Base-by-base conservation (phyloP, 1,139 yeast species). In the Geotrichum histeridarum region DNA sequence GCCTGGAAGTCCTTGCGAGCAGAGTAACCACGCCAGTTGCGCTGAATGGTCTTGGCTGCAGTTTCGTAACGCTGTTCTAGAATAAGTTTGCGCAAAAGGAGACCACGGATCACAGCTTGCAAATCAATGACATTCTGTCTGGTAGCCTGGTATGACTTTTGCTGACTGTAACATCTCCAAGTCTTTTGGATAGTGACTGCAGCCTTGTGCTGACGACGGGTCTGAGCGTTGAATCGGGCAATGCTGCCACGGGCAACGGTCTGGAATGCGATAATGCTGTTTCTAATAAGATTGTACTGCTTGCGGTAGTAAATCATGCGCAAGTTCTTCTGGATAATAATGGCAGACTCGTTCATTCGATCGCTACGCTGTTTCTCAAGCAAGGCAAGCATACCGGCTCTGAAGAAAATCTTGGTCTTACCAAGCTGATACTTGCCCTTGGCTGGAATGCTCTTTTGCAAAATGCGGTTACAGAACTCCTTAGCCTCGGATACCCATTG, bases 321-420 rank as follows among this genome's bases (percentile, higher is more conserved):
- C 67, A 91, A 75, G 63, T 87, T 82, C 79, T 89, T 90, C 73
- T 93, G 99, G 61, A 93, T 85, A 72, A 86, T 74, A 22, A 83
- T 83, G 2, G 96, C 96, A 53, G 95, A 84, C 55, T 74, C 79
- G 66, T 80, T 80, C 61, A 90, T 79, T 64, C 89, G 86, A 62
- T 85, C 89, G 30, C 89, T 74, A 70, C 98, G 83, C 64, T 86
- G 73, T 62, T 89, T 89, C 72, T 93, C 99, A 36, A 94, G 75
- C 55, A 82, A 81, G 1, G 97, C 99, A 53, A 94, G 75, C 60
- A 93, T 90, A 53, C 99, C 99, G 64, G 96, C 94, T 61, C 95
- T 83, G 77, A 93, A 90, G 67, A 94, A 94, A 30, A 94, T 77
- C 70, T 94, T 94, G 1, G 96, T 86, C 55, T 76, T 76, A 54